Base-by-base conservation (phyloP, 2,329 filamentous ascomycete genomes). In the Pestalotiopsis sp. region DNA sequence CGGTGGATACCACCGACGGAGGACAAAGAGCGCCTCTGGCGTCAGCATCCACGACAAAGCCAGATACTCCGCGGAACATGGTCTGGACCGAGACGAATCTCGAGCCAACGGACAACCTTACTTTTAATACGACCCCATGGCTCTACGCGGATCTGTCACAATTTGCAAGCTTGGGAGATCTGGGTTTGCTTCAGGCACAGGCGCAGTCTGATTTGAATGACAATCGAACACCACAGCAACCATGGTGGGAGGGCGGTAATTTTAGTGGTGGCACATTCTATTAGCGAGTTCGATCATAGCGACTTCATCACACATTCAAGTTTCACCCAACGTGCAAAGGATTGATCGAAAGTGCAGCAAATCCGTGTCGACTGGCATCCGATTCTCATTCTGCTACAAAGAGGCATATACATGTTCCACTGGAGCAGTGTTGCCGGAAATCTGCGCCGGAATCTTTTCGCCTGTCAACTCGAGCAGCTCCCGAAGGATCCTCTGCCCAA, bases 1-100 rank as follows among this genome's bases (percentile, higher is more conserved):
- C 79, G 1, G 83, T 86, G 60, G 85, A 87, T 70, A 86, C 84
- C 0, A 80, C 84, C 2, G 84, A 86, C 68, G 85, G 85, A 11
- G 85, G 85, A 0, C 84, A 85, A 66, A 83, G 84, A 11, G 84
- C 82, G 1, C 84, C 84, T 0, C 82, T 83, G 7, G 36, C 78
- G 17, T 80, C 80, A 0, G 72, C 76, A 0, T 45, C 73, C 2
- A 70, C 73, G 0, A 71, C 76, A 1, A 70, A 71, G n/a, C 70
- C 72, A 25, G 70, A 71, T 23, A 75, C 77, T 0, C 68, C 74
- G 1, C 70, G 75, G 17, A 72, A 73, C 66, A 67, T 41, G 20
- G 72, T 74, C 4, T 75, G 70, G 27, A 77, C 80, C 12, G 77
- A 80, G 41, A 69, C 77, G 0, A 72, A 75, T 2, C 75, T 76